phyloP scores from a whole-genome alignment of 306 rosid species.

The Canavalia gladiata region DNA sequence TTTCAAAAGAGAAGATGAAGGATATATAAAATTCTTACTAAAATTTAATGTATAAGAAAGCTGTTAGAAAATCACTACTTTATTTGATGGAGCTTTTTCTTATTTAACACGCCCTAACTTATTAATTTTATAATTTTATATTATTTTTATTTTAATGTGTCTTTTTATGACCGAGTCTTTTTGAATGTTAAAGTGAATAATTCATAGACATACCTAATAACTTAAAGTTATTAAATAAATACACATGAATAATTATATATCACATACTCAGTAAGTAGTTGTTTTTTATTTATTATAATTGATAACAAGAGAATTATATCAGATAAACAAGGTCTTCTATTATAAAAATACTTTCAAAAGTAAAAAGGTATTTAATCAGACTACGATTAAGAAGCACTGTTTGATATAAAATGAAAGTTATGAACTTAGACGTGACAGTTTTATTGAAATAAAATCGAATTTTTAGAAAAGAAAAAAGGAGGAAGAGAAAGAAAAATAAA shows the following conservation, averaged over 20 bases:
- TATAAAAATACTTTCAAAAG: background rate
- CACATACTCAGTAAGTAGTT: background rate
- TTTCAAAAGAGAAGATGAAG: slow-evolving; percentile 19
- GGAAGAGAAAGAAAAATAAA: too few species aligned
- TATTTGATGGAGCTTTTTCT: slow-evolving; percentile 11
- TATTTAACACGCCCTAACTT: background rate
- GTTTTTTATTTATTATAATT: background rate
- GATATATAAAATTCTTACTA: background rate
- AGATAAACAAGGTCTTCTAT: background rate
- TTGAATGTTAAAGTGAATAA: background rate
- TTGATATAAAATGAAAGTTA: background rate
- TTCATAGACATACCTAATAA: background rate
- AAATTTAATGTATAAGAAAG: background rate
- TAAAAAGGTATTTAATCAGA: background rate
- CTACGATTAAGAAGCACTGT: background rate
- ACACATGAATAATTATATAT: background rate
- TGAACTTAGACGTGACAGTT: background rate
- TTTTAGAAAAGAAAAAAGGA: too few species aligned
- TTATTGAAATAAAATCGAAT: background rate
- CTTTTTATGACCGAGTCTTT: background rate
- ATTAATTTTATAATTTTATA: background rate
- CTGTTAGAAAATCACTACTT: slow-evolving; percentile 14
- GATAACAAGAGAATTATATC: background rate
- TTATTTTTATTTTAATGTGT: background rate
- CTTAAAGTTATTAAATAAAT: background rate